A percentile compares a stretch with the other conserved stretches of the same genome.
Conservation (phyloP, 768 basidiomycete genomes). For the Boletus eberwhitei region DNA sequence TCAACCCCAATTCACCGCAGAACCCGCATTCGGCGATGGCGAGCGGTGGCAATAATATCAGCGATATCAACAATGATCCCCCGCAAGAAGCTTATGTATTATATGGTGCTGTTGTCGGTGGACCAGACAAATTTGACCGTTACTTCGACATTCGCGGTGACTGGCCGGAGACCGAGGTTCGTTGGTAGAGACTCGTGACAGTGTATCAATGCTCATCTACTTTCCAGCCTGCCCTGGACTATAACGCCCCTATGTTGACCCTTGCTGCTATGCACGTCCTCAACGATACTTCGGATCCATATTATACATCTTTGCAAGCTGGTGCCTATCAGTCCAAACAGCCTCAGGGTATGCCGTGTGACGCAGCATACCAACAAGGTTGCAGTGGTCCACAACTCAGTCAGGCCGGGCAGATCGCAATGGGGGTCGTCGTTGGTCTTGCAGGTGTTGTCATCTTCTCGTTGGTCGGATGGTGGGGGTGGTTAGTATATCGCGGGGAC, state of each 20-base stretch:
- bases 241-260: constrained; percentile 87
- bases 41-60: constrained; percentile 73
- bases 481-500: constrained; percentile 25
- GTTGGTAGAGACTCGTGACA: neutral
- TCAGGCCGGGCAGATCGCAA: constrained; percentile 59
- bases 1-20: constrained; percentile 83
- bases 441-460: constrained; percentile 58
- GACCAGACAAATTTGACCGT: constrained; percentile 70
- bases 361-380: constrained; percentile 57
- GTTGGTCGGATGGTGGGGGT: constrained; percentile 36
- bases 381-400: constrained; percentile 55
- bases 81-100: constrained; percentile 69
- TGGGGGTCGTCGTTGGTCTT: constrained; percentile 62
- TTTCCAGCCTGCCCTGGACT: constrained; percentile 73
- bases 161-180: constrained; percentile 85
- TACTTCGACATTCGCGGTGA: constrained; percentile 87
- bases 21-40: constrained; percentile 93
- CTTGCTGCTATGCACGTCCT: constrained; percentile 77
- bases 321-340: constrained; percentile 61
- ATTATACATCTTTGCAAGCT: constrained; percentile 65
- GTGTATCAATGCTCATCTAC: constrained; percentile 9
- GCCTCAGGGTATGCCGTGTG: constrained; percentile 75
- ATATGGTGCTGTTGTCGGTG: constrained; percentile 88
- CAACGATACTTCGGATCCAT: constrained; percentile 68
- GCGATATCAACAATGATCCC: constrained; percentile 68